Evolutionary conservation across 1,284 basidiomycete genomes (phyloP), one percentile per base, ranked within the genome.

Genomic region (Meira nashicola): DNA sequence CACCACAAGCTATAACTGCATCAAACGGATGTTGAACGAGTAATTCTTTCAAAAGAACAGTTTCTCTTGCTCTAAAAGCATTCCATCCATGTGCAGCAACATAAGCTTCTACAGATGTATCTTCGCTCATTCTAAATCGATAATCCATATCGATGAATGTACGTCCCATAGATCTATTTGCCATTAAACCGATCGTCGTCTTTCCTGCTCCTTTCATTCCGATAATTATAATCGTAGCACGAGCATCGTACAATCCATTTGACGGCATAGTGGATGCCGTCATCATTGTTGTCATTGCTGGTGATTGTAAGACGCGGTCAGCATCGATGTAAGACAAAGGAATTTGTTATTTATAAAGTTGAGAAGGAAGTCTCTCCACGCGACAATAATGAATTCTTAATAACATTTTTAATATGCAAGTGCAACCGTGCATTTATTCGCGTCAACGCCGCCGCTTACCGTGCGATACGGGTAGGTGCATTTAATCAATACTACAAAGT

Each of bases 161-260:
- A n/a, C 51, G 12, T 11, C 53, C 44, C 14, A 63, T 43, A 17
- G 59, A 50, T 14, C 44, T n/a, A 11, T 38, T 23, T 28, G 58
- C 61, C 4, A 63, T 63, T 2, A 60, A 41, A 23, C 61, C 57
- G 10, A 63, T 41, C 3, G 57, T 59, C n/a, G 61, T 61, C 61
- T 62, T 63, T 19, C 61, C 61, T n/a, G 50, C 59, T 4, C 58
- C 61, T 21, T 59, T 48, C 61, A 60, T 60, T 8, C 61, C 61
- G n/a, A 63, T 47, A 11, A 63, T 51, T 21, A 63, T 40, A 49
- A 63, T 49, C 6, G 58, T 61, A 17, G 58, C 59, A n/a, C 60
- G 37, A 33, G 23, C 37, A 39, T 62, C 41, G 57, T 59, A 59
- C 28, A 33, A 33, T 33, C 28, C 28, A 33, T 33, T 33, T 33